Percentiles rank a stretch among this genome's conserved stretches.
phyloP scores from a whole-genome alignment of 169 alveolate genomes.

The Plasmodium cynomolgi region DNA sequence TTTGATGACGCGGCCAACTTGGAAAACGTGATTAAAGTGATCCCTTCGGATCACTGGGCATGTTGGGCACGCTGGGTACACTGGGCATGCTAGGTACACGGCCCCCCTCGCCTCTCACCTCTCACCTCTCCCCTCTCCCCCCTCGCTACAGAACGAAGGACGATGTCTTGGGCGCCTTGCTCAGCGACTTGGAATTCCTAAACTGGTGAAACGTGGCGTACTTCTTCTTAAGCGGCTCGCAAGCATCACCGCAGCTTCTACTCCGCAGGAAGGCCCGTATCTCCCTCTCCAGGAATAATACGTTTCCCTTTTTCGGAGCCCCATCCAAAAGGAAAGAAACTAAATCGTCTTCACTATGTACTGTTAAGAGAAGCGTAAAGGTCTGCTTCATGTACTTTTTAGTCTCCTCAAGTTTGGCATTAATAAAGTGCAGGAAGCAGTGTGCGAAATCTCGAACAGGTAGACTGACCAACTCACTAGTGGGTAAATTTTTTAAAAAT shows the following conservation, averaged over 20 bases:
- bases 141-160: constrained; percentile 12
- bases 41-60: too few relatives aligned
- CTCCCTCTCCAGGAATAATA: constrained; percentile 13
- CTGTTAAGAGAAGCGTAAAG: constrained; percentile 3
- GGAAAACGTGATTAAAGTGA: background rate
- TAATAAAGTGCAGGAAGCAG: constrained; percentile 45
- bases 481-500: constrained; percentile 58
- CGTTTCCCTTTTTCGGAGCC: constrained; percentile 2
- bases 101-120: too few relatives aligned
- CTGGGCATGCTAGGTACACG: too few relatives aligned
- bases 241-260: background rate
- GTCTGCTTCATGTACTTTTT: constrained; percentile 43
- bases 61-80: too few relatives aligned
- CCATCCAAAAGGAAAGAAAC: constrained; percentile 2
- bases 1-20: background rate
- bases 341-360: constrained; percentile 19
- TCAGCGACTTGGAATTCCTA: constrained; percentile 1
- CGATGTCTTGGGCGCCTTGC: constrained; percentile 14
- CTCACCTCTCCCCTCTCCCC: too few relatives aligned
- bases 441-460: constrained; percentile 32
- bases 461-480: constrained; percentile 9
- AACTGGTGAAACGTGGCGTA: constrained; percentile 59
- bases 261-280: constrained; percentile 25
- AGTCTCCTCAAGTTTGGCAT: constrained; percentile 64
- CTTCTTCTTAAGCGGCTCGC: constrained; percentile 13